Percentiles rank a stretch among this genome's conserved stretches.
These are phyloP conservation scores for Chaetothyriales sp. DNA, from an alignment of 2,329 filamentous ascomycete species.

Conservation along the genomic window DNA sequence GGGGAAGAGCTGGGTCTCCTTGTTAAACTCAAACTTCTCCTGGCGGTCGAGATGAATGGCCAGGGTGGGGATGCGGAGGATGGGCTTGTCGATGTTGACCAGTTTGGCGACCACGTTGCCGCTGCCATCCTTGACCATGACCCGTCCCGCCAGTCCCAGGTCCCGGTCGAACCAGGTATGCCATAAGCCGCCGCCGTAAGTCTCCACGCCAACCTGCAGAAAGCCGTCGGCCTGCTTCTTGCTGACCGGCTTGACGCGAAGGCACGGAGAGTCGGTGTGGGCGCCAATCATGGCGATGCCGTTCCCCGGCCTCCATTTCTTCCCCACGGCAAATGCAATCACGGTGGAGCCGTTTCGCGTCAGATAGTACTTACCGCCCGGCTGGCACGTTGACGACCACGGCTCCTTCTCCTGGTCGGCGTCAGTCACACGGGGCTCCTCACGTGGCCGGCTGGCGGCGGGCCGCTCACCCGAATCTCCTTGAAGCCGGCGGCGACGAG, in stretches of 20 bases:
- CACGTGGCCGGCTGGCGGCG: too few relatives aligned
- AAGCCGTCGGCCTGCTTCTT: slow-evolving; percentile 79
- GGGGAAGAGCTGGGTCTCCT: slow-evolving; percentile 89
- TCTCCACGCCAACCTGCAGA: slow-evolving; percentile 88
- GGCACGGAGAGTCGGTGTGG: slow-evolving; percentile 86
- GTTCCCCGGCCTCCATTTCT: slow-evolving; percentile 82
- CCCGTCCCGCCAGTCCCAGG: slow-evolving; percentile 75
- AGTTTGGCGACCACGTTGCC: slow-evolving; percentile 70
- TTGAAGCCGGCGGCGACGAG: slow-evolving; percentile 75
- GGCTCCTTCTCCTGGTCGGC: slow-evolving; percentile 59
- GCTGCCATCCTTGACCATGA: slow-evolving; percentile 61
- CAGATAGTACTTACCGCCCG: slow-evolving; percentile 90
- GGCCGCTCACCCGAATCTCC: slow-evolving; percentile 51
- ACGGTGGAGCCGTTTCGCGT: slow-evolving; percentile 89
- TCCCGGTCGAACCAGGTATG: slow-evolving; percentile 98
- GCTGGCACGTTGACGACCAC: slow-evolving; percentile 65
- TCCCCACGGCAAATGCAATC: slow-evolving; percentile 80
- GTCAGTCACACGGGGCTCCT: background rate
- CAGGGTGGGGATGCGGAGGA: slow-evolving; percentile 82
- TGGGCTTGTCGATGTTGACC: slow-evolving; percentile 78
- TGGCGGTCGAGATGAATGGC: slow-evolving; percentile 88
- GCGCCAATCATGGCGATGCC: slow-evolving; percentile 85
- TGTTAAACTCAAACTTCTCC: slow-evolving; percentile 82
- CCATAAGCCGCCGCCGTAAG: slow-evolving; percentile 93
- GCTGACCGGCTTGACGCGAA: slow-evolving; percentile 87